Base-by-base conservation (phyloP, 495 filamentous ascomycete genomes). In the Neurospora pannonica region DNA sequence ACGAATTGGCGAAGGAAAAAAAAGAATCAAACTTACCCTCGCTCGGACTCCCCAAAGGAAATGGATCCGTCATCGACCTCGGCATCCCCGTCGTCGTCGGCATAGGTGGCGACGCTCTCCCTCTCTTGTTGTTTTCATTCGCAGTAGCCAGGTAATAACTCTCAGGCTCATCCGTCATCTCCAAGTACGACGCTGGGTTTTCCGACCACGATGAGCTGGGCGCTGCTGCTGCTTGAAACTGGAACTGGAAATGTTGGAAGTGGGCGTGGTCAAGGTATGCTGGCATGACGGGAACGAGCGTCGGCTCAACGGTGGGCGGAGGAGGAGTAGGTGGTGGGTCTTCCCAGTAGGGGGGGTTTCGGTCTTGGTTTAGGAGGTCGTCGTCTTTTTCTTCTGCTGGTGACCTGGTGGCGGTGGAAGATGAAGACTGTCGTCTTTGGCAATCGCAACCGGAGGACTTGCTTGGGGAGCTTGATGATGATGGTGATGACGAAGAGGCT, bases 101-200 rank as follows among this genome's bases (percentile, higher is more conserved):
- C 72, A 48, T 24, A 24, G 19, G 28, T 71, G 70, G 11, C 9
- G 70, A 11, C 28, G 39, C 54, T 19, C 54, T 31, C 54, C 6
- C 54, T 4, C 54, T 15, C 54, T 67, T 67, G 2, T 67, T 67
- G 6, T 67, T 34, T 0, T 19, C 28, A 17, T 67, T 67, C 54
- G 54, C 54, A 31, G 54, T 34, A 67, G 54, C 34, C n/a, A 24
- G 38, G 71, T 60, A 37, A 17, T 71, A 70, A 46, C 15, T 73
- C 24, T 72, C 72, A 3, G 72, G 74, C 37, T 79, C 76, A 24
- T 79, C 78, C 31, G 73, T 73, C 80, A 82, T 82, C 46, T 74
- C 71, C 21, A 80, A 72, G 36, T 79, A 82, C 9, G 80, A 82
- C n/a, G 71, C 37, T 17, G 80, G 80, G 40, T 82, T 82, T 28